A percentile compares a stretch with the other conserved stretches of the same genome.
phyloP scores from a whole-genome alignment of 148 eudicot species.

The Amaranthus cruentus region DNA sequence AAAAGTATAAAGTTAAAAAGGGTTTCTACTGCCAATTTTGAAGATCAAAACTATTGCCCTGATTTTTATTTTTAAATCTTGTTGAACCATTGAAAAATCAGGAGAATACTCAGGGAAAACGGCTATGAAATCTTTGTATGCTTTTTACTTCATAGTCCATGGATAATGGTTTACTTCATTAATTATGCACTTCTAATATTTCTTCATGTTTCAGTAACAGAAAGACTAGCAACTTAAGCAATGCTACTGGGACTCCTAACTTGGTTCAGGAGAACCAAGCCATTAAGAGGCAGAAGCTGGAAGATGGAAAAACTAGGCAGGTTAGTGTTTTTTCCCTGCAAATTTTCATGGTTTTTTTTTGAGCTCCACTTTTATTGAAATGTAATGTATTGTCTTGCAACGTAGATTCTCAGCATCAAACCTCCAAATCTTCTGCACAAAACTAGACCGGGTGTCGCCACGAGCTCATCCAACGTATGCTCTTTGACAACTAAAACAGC shows the following conservation, averaged over 20 bases:
- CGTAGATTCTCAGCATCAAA: slow-evolving; percentile 68
- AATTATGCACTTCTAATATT: not conserved
- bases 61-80: no score
- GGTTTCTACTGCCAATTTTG: no score
- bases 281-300: slow-evolving; percentile 85
- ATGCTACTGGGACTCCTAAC: slow-evolving; percentile 48
- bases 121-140: no score
- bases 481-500: slow-evolving; percentile 37
- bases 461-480: slow-evolving; percentile 31
- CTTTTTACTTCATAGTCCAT: no score
- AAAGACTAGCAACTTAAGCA: slow-evolving; percentile 37
- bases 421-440: slow-evolving; percentile 72
- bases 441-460: slow-evolving; percentile 40
- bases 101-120: no score
- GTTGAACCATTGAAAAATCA: no score
- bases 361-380: not conserved
- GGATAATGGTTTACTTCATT: no score
- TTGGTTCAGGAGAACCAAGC: slow-evolving; percentile 88
- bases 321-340: slow-evolving; percentile 28
- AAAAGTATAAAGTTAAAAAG: no score
- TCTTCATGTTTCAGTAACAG: slow-evolving; percentile 19
- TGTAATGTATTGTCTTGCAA: not conserved
- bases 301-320: slow-evolving; percentile 70
- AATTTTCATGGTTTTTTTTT: not conserved
- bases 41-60: no score